Evolutionary conservation across 108 stramenopile species (phyloP), one percentile per base, ranked within the genome.

Genomic region (Cylindrotheca closterium): DNA sequence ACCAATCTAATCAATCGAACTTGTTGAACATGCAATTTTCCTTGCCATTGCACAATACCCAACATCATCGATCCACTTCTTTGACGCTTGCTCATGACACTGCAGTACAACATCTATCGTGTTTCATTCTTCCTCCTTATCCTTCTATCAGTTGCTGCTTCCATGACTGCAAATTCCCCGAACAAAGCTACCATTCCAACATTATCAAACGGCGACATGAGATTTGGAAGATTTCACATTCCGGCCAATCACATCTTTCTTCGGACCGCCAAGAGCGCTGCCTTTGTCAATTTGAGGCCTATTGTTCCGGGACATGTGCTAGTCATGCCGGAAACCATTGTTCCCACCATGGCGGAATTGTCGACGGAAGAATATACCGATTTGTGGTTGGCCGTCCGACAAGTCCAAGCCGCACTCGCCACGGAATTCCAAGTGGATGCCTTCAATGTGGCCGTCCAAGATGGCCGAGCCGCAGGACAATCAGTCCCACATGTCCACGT

Each of bases 391-490:
- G 65, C 86, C 12, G 88, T 86, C 2, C 80, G 91, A 51, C 42
- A n/a, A 7, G 85, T 91, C 7, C 94, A 95, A 66, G 47, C 28
- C 1, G 57, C 80, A n/a, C 46, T 96, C 51, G 74, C 77, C 49
- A 1, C 51, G 19, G 65, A 80, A 31, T 86, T 87, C 70, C 77
- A 64, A 15, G 56, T 75, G 21, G 58, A 53, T 0, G 91, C 81
- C 47, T 88, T 89, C 60, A 96, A 94, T 71, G 89, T 96, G 1
- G 91, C 96, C 30, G 88, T 93, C 4, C 96, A 96, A 54, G 96
- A 96, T 71, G 96, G 96, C 7, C 19, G 17, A 30, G 80, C 60
- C 1, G 90, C 93, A 0, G 96, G 96, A 21, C 96, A 96, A 65
- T 75, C 75, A 15, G 93, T 96, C 3, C 89, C 92, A 1, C 96